These are phyloP conservation scores for Epithemia pelagica DNA, from an alignment of 108 stramenopile species.

Conservation along the genomic window DNA sequence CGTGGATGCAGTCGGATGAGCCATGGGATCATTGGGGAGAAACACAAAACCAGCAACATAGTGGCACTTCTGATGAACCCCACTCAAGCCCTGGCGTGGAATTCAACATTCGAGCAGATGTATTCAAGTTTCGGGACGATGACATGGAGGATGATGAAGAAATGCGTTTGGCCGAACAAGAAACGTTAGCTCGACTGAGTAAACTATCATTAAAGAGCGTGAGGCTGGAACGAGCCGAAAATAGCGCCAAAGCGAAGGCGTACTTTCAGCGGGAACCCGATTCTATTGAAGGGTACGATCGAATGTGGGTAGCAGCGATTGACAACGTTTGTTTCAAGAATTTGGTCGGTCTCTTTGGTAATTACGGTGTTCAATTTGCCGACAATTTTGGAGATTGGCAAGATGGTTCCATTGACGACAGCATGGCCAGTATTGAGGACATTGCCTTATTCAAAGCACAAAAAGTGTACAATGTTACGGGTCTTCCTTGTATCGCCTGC, in stretches of 20 bases:
- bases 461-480: conserved; percentile 66
- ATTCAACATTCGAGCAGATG: conserved; percentile 12
- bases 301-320: conserved; percentile 73
- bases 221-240: conserved; percentile 59
- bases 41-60: conserved; percentile 5
- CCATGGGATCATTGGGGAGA: conserved; percentile 67
- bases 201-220: conserved; percentile 28
- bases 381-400: conserved; percentile 85
- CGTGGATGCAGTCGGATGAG: conserved; percentile 41
- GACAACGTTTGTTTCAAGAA: conserved; percentile 63
- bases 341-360: conserved; percentile 56
- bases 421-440: conserved; percentile 64
- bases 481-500: conserved; percentile 66
- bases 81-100: conserved; percentile 4
- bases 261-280: conserved; percentile 62
- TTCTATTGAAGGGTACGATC: conserved; percentile 64
- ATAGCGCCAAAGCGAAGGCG: conserved; percentile 50
- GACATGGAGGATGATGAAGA: conserved; percentile 29
- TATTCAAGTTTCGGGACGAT: conserved; percentile 8
- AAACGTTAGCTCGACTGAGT: conserved; percentile 45
- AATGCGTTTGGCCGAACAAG: conserved; percentile 35
- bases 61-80: not conserved
- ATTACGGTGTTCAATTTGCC: conserved; percentile 80
- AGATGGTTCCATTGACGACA: conserved; percentile 53
- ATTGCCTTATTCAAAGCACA: conserved; percentile 79